Evolutionary conservation across 2,329 filamentous ascomycete genomes (phyloP).

Genomic region (Sporothrix variecibatus): DNA sequence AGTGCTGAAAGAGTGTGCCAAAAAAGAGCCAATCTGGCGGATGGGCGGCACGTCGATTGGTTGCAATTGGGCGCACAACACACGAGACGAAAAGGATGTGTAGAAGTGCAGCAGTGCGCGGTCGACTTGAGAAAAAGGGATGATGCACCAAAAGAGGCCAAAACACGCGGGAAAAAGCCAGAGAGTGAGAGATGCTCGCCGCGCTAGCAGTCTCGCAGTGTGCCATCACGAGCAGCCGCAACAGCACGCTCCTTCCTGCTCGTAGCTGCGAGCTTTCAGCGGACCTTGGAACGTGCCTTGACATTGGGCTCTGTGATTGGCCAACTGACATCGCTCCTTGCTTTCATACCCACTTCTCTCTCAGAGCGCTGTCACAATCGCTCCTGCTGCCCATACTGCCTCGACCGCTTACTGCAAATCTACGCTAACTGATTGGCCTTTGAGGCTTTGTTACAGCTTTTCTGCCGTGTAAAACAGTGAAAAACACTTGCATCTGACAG

Average conservation of each 20-base stretch:
- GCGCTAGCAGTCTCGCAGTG: slow-evolving; percentile 26
- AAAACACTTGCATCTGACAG: not conserved
- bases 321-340: not conserved
- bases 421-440: slow-evolving; percentile 16
- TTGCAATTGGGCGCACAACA: not conserved
- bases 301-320: not conserved
- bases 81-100: not conserved
- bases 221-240: slow-evolving; percentile 24
- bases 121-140: slow-evolving; percentile 9
- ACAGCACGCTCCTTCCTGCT: not conserved
- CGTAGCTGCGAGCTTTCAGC: not conserved
- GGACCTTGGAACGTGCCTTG: not conserved
- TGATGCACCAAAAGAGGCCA: slow-evolving; percentile 21
- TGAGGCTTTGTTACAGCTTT: slow-evolving; percentile 1
- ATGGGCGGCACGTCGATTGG: not conserved
- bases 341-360: not conserved
- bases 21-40: not conserved
- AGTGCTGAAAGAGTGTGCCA: no score
- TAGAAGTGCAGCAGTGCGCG: not conserved
- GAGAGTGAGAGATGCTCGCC: slow-evolving; percentile 18
- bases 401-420: not conserved
- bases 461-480: not conserved
- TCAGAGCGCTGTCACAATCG: not conserved
- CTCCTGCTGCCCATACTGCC: not conserved
- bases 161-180: slow-evolving; percentile 22